Evolutionary conservation across 2,329 filamentous ascomycete species (phyloP), one percentile per base, ranked within the genome.

Genomic region (Ceratocystis cacaofunesta): DNA sequence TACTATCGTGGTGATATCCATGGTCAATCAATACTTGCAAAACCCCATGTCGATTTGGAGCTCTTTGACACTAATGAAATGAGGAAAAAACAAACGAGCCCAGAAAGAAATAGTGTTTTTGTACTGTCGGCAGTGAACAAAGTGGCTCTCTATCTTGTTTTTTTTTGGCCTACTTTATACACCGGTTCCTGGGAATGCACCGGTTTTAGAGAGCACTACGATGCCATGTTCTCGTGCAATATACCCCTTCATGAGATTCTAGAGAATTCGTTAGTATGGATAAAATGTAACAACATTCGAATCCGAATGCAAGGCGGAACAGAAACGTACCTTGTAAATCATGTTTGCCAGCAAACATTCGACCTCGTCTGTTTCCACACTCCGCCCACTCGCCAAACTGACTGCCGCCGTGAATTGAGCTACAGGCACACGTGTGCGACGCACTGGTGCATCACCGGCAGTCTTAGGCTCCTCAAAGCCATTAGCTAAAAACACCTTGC

Each of bases 211-310:
- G 66, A 99, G 77, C 22, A 99, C 94, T 32, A 99, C 88, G 70
- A 92, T 92, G 43, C 88, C 88, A 70, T 89, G 85, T 70, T 96
- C 92, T 65, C 92, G 87, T 41, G 92, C 87, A 70, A 99, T 99
- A 76, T 99, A 99, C 50, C 95, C 94, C 76, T 97, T 99, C 89
- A 99, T 96, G 28, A 94, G 80, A 67, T 88, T 89, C 90, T 96
- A 68, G 17, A 36, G 2, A 44, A 17, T 6, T 15, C 12, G 57
- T 64, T 19, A 58, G 41, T n/a, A 10, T 32, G 30, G 36, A 15
- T 15, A 15, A 41, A 41, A 41, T 12, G 3, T 4, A 41, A 41
- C 36, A 41, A 41, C 36, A 41, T 41, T 10, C 3, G 10, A 15
- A 4, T 41, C 36, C 48, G 46, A 41, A 48, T 6, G 15, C 22